phyloP scores from a whole-genome alignment of 2,329 filamentous ascomycete genomes.

The Alternaria incomplexa region DNA sequence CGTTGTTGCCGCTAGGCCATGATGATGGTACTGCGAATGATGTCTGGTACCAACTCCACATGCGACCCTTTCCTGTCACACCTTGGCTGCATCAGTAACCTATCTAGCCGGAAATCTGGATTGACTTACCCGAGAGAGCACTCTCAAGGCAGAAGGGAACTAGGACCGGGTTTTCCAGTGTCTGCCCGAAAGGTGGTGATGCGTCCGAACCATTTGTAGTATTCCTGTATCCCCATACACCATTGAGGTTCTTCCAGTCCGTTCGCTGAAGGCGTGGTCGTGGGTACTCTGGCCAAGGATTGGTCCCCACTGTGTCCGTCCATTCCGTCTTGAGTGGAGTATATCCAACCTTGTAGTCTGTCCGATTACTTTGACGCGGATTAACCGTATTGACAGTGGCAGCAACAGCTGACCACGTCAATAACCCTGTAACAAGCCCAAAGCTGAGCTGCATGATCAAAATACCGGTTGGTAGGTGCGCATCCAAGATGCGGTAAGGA shows the following conservation, averaged over 20 bases:
- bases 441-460: conserved; percentile 24
- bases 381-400: conserved; percentile 6
- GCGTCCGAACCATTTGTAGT: conserved; percentile 50
- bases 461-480: not conserved
- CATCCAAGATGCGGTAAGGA: not conserved
- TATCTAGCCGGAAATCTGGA: conserved; percentile 36
- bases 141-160: conserved; percentile 63
- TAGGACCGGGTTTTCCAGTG: conserved; percentile 54
- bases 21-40: conserved; percentile 57
- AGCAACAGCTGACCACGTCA: conserved; percentile 19
- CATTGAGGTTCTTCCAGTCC: conserved; percentile 63
- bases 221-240: conserved; percentile 62
- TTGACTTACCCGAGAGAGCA: conserved; percentile 54
- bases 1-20: conserved; percentile 53
- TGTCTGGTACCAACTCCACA: conserved; percentile 59
- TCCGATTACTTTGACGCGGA: conserved; percentile 35
- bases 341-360: conserved; percentile 36
- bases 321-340: conserved; percentile 52
- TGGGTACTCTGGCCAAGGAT: conserved; percentile 65
- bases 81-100: conserved; percentile 47
- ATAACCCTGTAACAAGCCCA: conserved; percentile 15
- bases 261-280: conserved; percentile 62
- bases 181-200: conserved; percentile 54
- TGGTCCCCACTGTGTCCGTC: conserved; percentile 59
- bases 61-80: conserved; percentile 46